These are phyloP conservation scores for Cryptococcus floricola DNA, from an alignment of 1,284 basidiomycete species.

Conservation along the genomic window DNA sequence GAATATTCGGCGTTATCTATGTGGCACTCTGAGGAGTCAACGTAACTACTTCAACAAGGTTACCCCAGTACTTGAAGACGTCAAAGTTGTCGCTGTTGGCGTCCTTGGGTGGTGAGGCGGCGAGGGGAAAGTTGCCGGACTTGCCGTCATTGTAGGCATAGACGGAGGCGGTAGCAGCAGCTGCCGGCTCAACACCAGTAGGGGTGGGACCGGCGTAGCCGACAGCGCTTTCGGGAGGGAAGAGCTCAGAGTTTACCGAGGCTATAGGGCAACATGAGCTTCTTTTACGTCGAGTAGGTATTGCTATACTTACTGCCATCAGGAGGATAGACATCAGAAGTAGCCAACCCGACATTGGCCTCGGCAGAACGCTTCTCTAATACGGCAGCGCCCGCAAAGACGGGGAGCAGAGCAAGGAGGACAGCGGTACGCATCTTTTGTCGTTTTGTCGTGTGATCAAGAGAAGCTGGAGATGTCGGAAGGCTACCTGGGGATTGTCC, in stretches of 20 bases:
- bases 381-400: conserved; percentile 22
- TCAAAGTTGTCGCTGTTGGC: conserved; percentile 48
- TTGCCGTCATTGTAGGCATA: conserved; percentile 49
- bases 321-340: conserved; percentile 34
- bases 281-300: neutral
- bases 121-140: conserved; percentile 48
- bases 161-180: conserved; percentile 53
- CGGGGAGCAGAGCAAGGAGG: conserved; percentile 26
- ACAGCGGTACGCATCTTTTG: conserved; percentile 2
- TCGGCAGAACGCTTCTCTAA: conserved; percentile 20
- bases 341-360: conserved; percentile 25
- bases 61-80: conserved; percentile 73
- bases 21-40: no score
- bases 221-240: conserved; percentile 52
- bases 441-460: no score
- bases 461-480: neutral
- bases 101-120: conserved; percentile 30
- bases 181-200: conserved; percentile 55
- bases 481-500: neutral
- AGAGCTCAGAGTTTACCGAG: conserved; percentile 37
- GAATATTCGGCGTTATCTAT: no score
- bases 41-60: no score
- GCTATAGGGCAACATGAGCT: conserved; percentile 10
- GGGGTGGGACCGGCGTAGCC: conserved; percentile 54
- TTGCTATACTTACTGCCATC: conserved; percentile 24